Conservation (phyloP, 1,284 basidiomycete species). For the Leccinum angustisporum region DNA sequence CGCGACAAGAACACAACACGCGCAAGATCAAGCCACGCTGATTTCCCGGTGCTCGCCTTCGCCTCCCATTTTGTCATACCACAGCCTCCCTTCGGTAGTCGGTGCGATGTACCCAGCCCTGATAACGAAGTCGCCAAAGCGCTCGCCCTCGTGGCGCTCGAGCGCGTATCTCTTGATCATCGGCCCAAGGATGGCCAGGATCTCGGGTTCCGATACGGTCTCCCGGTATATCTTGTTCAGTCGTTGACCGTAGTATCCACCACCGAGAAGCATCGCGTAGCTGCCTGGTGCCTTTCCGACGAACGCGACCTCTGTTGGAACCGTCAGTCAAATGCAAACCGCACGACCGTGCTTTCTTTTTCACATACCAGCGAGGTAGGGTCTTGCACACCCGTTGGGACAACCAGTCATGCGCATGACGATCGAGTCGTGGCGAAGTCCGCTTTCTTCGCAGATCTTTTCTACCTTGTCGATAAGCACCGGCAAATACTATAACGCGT, state of each 20-base stretch:
- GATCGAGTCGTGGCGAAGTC: conserved; percentile 90
- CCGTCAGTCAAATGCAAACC: not conserved
- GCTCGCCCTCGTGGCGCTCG: conserved; percentile 88
- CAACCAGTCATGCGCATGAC: conserved; percentile 99
- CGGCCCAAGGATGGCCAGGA: conserved; percentile 83
- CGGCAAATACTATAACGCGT: conserved; percentile 77
- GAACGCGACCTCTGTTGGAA: conserved; percentile 80
- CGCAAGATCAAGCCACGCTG: conserved; percentile 1
- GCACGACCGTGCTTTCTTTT: not conserved
- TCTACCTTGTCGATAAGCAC: conserved; percentile 94
- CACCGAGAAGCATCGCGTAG: conserved; percentile 95
- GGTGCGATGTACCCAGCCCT: conserved; percentile 82
- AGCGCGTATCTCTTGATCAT: conserved; percentile 95
- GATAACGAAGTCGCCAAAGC: conserved; percentile 95
- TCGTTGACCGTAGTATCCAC: conserved; percentile 90
- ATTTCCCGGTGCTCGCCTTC: conserved; percentile 51
- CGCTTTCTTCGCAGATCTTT: conserved; percentile 90
- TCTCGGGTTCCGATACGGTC: conserved; percentile 92
- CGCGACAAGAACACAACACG: not conserved
- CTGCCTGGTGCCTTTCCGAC: conserved; percentile 95
- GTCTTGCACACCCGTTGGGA: conserved; percentile 91
- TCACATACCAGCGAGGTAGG: conserved; percentile 82
- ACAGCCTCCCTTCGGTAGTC: conserved; percentile 74
- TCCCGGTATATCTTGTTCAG: conserved; percentile 94
- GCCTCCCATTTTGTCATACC: conserved; percentile 81